A percentile compares a stretch with the other conserved stretches of the same genome.
These are phyloP conservation scores for Adansonia rubrostipa DNA, from an alignment of 441 rosid genomes.

Conservation along the genomic window DNA sequence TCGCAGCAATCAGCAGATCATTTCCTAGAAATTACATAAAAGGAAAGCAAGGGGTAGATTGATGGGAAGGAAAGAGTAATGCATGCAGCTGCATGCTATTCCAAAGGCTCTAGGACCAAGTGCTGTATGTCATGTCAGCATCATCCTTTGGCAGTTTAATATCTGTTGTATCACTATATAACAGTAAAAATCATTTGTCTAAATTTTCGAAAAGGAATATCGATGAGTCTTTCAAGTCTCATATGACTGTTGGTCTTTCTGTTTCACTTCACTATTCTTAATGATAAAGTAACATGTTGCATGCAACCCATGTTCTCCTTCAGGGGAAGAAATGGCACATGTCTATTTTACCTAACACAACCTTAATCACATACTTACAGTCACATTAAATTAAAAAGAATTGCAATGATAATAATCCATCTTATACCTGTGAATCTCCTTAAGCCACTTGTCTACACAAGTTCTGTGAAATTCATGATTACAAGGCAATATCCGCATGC, in stretches of 20 bases:
- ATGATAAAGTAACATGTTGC: conserved; percentile 1
- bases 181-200: conserved; percentile 2
- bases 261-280: neutral
- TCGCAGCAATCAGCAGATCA: neutral
- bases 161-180: neutral
- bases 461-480: conserved; percentile 83
- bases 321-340: conserved; percentile 5
- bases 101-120: neutral
- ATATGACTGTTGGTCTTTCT: neutral
- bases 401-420: conserved; percentile 10
- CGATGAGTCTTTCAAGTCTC: conserved; percentile 12
- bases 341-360: neutral
- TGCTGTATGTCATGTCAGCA: neutral
- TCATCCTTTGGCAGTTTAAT: neutral
- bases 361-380: neutral
- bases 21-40: neutral
- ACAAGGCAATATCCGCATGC: conserved; percentile 82
- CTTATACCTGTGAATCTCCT: conserved; percentile 92
- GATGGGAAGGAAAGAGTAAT: neutral
- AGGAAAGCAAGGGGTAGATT: neutral
- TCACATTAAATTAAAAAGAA: neutral
- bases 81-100: neutral
- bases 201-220: neutral
- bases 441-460: conserved; percentile 96
- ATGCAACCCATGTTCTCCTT: neutral